phyloP scores from a whole-genome alignment of 257 asterid species.

The Voacanga thouarsii region DNA sequence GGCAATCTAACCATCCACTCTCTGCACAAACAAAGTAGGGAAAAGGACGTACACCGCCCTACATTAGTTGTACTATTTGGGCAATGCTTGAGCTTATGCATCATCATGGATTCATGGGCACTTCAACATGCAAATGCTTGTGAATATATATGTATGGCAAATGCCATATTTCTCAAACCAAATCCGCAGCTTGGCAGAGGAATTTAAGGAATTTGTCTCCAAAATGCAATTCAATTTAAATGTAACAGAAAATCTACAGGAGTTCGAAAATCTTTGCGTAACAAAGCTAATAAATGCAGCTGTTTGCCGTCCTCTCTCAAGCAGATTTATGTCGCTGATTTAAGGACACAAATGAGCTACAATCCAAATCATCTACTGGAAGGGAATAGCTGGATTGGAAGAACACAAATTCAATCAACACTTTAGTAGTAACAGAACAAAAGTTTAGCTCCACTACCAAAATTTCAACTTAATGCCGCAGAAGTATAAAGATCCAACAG shows the following conservation, averaged over 20 bases:
- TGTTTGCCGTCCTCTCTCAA: neutral
- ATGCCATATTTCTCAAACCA: slow-evolving; percentile 3
- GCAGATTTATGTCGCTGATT: slow-evolving; percentile 1
- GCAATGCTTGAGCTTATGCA: slow-evolving; percentile 4
- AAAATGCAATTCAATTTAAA: slow-evolving; percentile 5
- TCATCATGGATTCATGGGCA: neutral
- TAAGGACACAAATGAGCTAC: neutral
- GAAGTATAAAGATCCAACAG: slow-evolving; percentile 52
- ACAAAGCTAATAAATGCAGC: slow-evolving; percentile 8
- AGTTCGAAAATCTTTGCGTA: neutral
- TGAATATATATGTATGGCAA: slow-evolving; percentile 8
- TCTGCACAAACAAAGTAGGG: slow-evolving; percentile 17
- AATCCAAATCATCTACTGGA: neutral
- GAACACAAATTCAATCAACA: neutral
- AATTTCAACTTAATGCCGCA: slow-evolving; percentile 67
- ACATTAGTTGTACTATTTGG: slow-evolving; percentile 4
- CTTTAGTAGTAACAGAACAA: neutral
- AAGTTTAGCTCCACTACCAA: slow-evolving; percentile 45
- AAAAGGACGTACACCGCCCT: slow-evolving; percentile 11
- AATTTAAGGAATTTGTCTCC: slow-evolving; percentile 13
- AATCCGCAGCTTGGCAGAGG: neutral
- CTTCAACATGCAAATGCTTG: slow-evolving; percentile 19
- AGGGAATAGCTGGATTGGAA: neutral
- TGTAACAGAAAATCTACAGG: neutral
- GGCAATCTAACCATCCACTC: slow-evolving; percentile 20